Percentiles rank a stretch among this genome's conserved stretches.
These are phyloP conservation scores for Afroboletus lepidellus DNA, from an alignment of 1,284 basidiomycete species.

Conservation along the genomic window DNA sequence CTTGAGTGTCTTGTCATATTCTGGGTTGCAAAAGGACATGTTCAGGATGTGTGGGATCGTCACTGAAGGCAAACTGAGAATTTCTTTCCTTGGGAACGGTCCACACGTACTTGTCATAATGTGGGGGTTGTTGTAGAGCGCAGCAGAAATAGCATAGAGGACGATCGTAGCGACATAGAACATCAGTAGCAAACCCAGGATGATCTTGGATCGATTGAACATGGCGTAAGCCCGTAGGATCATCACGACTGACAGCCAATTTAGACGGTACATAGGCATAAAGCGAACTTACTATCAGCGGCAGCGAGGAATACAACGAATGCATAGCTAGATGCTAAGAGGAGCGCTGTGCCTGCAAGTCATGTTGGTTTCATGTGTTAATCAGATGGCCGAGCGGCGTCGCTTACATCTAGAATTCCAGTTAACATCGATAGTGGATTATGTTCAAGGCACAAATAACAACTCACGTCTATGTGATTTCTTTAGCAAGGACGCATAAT, in stretches of 20 bases:
- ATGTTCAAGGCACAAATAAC: too few relatives aligned
- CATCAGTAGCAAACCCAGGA: neutral
- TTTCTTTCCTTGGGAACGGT: neutral
- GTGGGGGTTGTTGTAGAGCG: conserved; percentile 12
- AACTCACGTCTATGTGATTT: neutral
- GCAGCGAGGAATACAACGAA: conserved; percentile 20
- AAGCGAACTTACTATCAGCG: conserved; percentile 19
- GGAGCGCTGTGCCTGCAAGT: conserved; percentile 13
- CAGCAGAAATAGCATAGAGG: neutral
- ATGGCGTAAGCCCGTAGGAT: neutral
- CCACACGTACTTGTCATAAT: conserved; percentile 12
- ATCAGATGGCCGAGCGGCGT: neutral
- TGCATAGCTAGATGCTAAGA: neutral
- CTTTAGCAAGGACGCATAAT: neutral
- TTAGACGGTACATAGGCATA: neutral
- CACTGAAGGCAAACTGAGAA: conserved; percentile 14
- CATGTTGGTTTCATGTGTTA: neutral
- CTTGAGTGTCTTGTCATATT: neutral
- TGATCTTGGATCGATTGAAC: neutral
- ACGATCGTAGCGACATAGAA: neutral
- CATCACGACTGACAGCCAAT: conserved; percentile 14
- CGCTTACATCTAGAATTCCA: conserved; percentile 19
- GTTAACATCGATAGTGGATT: neutral
- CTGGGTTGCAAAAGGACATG: conserved; percentile 19
- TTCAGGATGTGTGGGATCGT: conserved; percentile 6